Base-by-base conservation (phyloP, 805 yeast genomes). In the Monosporozyma solicola region DNA sequence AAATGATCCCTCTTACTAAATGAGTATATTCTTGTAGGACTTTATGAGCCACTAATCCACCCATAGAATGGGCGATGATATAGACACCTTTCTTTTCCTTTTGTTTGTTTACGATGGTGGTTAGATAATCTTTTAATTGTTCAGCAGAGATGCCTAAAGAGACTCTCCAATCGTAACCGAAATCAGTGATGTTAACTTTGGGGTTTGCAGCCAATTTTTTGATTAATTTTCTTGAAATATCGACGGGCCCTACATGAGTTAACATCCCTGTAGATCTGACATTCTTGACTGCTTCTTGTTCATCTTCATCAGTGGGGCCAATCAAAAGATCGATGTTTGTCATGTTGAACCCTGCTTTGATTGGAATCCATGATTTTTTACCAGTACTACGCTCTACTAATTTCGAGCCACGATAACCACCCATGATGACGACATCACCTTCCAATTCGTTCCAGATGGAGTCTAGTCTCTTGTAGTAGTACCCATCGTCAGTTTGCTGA, bases 111-210 rank as follows among this genome's bases (percentile, higher is more conserved):
- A 72, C 65, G 47, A 78, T 74, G n/a, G 61, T 49, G 22, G 70
- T 64, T 29, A 88, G 69, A 5, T 72, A 62, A n/a, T 74, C 67
- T 35, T 68, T 70, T n/a, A 91, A 70, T 55, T 81, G 75, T 6
- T 69, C 64, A 11, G 86, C 72, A 20, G 76, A 70, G 4, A 82
- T 65, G 44, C 81, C 86, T 2, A 81, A 75, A 6, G 91, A 81
- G 5, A 90, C 68, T 61, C 97, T 77, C 97, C 97, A 91, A 71
- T 91, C 97, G 67, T 90, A 91, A n/a, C 96, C 95, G 69, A 84
- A 91, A 53, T 85, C 84, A 52, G 80, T 79, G 5, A 87, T 82
- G 15, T 70, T 76, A 3, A 85, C 77, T 11, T 79, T 80, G 2
- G 86, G 83, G 59, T 82, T 83, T 7, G 72, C 59, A 2, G 61